These are phyloP conservation scores for Periconia digitata DNA, from an alignment of 2,329 filamentous ascomycete genomes.

Conservation along the genomic window DNA sequence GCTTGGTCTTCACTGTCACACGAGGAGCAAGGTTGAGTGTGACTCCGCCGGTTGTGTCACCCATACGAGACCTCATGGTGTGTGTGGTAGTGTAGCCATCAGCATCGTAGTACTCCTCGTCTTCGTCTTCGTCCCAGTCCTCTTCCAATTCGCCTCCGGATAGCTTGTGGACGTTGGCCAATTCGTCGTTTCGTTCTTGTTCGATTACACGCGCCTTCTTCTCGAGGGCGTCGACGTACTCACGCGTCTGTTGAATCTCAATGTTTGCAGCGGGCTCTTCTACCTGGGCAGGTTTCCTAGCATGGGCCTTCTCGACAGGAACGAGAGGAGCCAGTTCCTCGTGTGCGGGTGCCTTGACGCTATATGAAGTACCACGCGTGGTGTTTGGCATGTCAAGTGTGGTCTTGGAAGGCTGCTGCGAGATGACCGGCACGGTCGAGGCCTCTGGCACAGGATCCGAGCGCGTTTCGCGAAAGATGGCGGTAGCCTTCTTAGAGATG, in stretches of 20 bases:
- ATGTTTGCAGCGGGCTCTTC: slow-evolving; percentile 11
- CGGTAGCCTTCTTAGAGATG: slow-evolving; percentile 54
- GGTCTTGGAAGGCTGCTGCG: slow-evolving; percentile 24
- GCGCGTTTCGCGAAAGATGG: slow-evolving; percentile 56
- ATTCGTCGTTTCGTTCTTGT: slow-evolving; percentile 39
- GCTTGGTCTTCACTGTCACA: slow-evolving; percentile 66
- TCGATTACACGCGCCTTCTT: slow-evolving; percentile 39
- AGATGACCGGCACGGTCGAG: slow-evolving; percentile 17
- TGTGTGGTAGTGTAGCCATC: slow-evolving; percentile 74
- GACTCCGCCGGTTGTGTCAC: slow-evolving; percentile 68
- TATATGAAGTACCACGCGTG: slow-evolving; percentile 9
- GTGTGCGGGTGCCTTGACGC: not conserved
- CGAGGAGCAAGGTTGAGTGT: slow-evolving; percentile 72
- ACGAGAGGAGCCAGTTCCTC: slow-evolving; percentile 17
- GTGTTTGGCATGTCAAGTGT: slow-evolving; percentile 25
- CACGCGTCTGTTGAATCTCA: slow-evolving; percentile 30
- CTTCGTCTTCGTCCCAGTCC: slow-evolving; percentile 72
- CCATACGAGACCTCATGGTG: slow-evolving; percentile 73
- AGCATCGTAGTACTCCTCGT: slow-evolving; percentile 73
- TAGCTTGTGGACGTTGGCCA: slow-evolving; percentile 28
- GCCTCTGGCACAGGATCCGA: slow-evolving; percentile 20
- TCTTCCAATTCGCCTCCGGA: slow-evolving; percentile 60
- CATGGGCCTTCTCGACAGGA: slow-evolving; percentile 1
- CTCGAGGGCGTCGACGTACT: slow-evolving; percentile 43
- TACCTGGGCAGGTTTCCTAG: slow-evolving; percentile 1